phyloP scores from a whole-genome alignment of 2,329 filamentous ascomycete genomes.

The Anisogramma anomala region DNA sequence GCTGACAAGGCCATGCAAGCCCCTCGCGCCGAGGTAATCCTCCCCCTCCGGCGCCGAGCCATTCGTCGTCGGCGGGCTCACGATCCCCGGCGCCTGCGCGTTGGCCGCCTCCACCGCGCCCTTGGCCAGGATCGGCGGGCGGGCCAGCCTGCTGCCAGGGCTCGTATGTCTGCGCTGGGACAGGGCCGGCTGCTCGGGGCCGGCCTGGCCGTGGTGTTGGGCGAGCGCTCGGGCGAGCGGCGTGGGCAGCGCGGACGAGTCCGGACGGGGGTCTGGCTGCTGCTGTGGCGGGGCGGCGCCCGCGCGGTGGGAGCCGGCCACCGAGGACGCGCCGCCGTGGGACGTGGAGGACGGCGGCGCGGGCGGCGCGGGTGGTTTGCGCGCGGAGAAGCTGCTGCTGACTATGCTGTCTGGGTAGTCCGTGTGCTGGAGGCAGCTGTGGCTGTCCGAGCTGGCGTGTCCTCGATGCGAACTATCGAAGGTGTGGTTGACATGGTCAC shows the following conservation, averaged over 20 bases:
- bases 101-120: slow-evolving; percentile 3
- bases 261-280: slow-evolving; percentile 1
- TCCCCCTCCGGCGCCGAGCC: slow-evolving; percentile 17
- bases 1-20: slow-evolving; percentile 6
- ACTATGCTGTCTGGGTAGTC: slow-evolving; percentile 25
- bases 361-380: slow-evolving; percentile 1
- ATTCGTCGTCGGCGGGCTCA: slow-evolving; percentile 21
- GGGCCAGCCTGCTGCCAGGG: slow-evolving; percentile 1
- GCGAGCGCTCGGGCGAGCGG: slow-evolving; percentile 9
- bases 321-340: slow-evolving; percentile 1
- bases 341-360: slow-evolving; percentile 7
- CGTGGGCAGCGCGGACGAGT: slow-evolving; percentile 11
- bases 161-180: slow-evolving; percentile 10
- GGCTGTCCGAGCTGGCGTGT: slow-evolving; percentile 21
- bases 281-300: not conserved
- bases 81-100: slow-evolving; percentile 3
- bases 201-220: slow-evolving; percentile 5
- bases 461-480: slow-evolving; percentile 17
- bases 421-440: slow-evolving; percentile 19
- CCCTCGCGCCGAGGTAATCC: slow-evolving; percentile 20
- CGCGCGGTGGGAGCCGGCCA: slow-evolving; percentile 1
- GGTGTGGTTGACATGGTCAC: slow-evolving; percentile 27
- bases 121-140: slow-evolving; percentile 5
- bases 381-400: slow-evolving; percentile 16
- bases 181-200: slow-evolving; percentile 2